A percentile compares a stretch with the other conserved stretches of the same genome.
Conservation (phyloP, 192 early-diverging fungal species). For the Podila epicladia region DNA sequence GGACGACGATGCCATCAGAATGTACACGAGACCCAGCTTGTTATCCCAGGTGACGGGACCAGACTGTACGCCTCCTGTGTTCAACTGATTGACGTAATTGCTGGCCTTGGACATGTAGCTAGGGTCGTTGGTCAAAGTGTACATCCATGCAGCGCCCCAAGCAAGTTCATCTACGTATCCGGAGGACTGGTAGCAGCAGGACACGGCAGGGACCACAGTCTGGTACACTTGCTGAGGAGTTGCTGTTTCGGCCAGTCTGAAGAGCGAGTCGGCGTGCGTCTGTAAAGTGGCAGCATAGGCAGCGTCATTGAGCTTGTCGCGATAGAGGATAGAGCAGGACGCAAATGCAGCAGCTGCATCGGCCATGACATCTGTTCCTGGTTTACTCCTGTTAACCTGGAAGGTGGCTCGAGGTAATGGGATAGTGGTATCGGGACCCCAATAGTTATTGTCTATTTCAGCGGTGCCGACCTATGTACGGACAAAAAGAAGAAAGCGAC, state of each 20-base stretch:
- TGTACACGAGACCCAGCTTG: conserved; percentile 55
- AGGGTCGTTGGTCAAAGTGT: conserved; percentile 55
- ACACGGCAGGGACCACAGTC: conserved; percentile 43
- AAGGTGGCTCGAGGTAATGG: conserved; percentile 63
- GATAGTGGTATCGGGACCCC: conserved; percentile 65
- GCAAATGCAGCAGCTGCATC: conserved; percentile 66
- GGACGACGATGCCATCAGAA: conserved; percentile 56
- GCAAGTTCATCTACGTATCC: conserved; percentile 58
- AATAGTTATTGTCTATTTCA: conserved; percentile 65
- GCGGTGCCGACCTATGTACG: conserved; percentile 47
- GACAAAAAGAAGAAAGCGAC: conserved; percentile 1
- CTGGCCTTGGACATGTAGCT: conserved; percentile 56
- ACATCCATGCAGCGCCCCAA: conserved; percentile 68
- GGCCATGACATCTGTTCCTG: conserved; percentile 66
- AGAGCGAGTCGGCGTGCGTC: conserved; percentile 56
- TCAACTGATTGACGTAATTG: conserved; percentile 57
- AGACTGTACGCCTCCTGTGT: conserved; percentile 11
- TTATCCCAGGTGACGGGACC: conserved; percentile 64
- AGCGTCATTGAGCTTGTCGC: conserved; percentile 58
- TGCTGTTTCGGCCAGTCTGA: conserved; percentile 58
- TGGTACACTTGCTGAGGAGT: conserved; percentile 56
- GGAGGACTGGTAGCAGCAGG: conserved; percentile 55
- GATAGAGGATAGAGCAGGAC: conserved; percentile 61
- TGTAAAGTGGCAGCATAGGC: conserved; percentile 54
- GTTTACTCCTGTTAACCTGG: conserved; percentile 51